phyloP scores from a whole-genome alignment of 169 alveolate genomes.

The Eimeria necatrix region DNA sequence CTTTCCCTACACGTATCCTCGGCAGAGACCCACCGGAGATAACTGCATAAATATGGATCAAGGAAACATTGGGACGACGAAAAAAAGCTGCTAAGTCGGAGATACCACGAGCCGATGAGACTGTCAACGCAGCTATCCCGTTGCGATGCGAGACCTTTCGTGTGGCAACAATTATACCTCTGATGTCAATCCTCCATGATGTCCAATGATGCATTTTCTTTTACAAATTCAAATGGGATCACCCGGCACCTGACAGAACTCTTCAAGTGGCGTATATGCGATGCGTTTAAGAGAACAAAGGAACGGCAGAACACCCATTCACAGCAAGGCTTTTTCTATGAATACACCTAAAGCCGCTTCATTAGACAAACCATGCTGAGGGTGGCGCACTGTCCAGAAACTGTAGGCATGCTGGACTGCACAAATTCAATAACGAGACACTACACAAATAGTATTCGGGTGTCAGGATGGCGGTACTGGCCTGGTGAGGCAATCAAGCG shows the following conservation, averaged over 20 bases:
- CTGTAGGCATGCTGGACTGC: conserved; percentile 28
- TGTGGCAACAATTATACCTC: conserved; percentile 73
- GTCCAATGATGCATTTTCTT: conserved; percentile 59
- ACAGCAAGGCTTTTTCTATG: conserved; percentile 23
- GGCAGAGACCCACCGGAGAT: conserved; percentile 50
- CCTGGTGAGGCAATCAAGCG: not conserved
- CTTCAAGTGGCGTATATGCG: conserved; percentile 66
- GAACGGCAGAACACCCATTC: conserved; percentile 45
- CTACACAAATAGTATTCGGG: not conserved
- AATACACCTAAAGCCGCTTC: not conserved
- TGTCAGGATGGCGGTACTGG: conserved; percentile 15
- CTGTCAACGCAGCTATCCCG: conserved; percentile 65
- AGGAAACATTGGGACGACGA: conserved; percentile 78
- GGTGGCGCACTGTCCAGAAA: conserved; percentile 65
- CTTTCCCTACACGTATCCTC: conserved; percentile 65
- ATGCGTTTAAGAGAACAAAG: conserved; percentile 57
- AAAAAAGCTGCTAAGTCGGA: conserved; percentile 65
- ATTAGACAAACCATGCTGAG: conserved; percentile 63
- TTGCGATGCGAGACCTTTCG: conserved; percentile 74
- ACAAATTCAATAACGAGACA: conserved; percentile 37
- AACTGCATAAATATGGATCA: conserved; percentile 49
- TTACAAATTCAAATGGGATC: conserved; percentile 75
- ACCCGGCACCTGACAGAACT: conserved; percentile 79
- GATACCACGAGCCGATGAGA: conserved; percentile 68
- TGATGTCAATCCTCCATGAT: conserved; percentile 48